These are phyloP conservation scores for Alternaria arborescens DNA, from an alignment of 2,329 filamentous ascomycete species.

Conservation along the genomic window DNA sequence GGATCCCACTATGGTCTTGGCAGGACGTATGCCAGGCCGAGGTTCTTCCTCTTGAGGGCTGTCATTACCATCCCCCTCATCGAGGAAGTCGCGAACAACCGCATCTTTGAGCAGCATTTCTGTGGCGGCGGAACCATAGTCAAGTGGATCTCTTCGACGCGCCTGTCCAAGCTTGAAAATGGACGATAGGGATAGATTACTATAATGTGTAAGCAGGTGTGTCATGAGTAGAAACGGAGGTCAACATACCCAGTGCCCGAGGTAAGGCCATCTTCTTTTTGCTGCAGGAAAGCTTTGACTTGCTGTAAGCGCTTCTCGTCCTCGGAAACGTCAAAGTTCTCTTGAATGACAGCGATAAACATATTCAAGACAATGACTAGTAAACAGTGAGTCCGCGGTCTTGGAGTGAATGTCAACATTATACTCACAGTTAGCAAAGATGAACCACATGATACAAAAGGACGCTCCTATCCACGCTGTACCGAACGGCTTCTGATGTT, in stretches of 20 bases:
- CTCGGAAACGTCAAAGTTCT: slow-evolving; percentile 98
- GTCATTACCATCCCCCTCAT: slow-evolving; percentile 66
- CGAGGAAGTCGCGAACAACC: slow-evolving; percentile 92
- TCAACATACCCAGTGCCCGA: slow-evolving; percentile 63
- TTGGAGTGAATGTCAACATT: neutral
- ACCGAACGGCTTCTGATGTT: slow-evolving; percentile 68
- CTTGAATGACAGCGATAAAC: slow-evolving; percentile 99
- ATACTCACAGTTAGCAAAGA: slow-evolving; percentile 75
- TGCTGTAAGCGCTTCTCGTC: slow-evolving; percentile 98
- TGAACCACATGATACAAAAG: slow-evolving; percentile 95
- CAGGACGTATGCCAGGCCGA: slow-evolving; percentile 47
- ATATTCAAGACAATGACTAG: slow-evolving; percentile 91
- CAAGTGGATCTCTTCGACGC: slow-evolving; percentile 79
- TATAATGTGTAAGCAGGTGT: slow-evolving; percentile 12
- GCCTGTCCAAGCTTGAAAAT: slow-evolving; percentile 70
- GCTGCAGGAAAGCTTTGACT: slow-evolving; percentile 91
- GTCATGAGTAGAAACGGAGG: neutral
- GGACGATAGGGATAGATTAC: slow-evolving; percentile 75
- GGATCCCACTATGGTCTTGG: slow-evolving; percentile 60
- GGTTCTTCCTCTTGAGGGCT: slow-evolving; percentile 42
- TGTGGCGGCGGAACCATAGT: slow-evolving; percentile 89
- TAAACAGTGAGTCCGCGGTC: slow-evolving; percentile 16
- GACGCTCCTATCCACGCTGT: slow-evolving; percentile 93
- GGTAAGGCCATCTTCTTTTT: slow-evolving; percentile 79
- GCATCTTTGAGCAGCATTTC: slow-evolving; percentile 98